These are phyloP conservation scores for Euryodendron excelsum DNA, from an alignment of 148 eudicot genomes.

Conservation along the genomic window DNA sequence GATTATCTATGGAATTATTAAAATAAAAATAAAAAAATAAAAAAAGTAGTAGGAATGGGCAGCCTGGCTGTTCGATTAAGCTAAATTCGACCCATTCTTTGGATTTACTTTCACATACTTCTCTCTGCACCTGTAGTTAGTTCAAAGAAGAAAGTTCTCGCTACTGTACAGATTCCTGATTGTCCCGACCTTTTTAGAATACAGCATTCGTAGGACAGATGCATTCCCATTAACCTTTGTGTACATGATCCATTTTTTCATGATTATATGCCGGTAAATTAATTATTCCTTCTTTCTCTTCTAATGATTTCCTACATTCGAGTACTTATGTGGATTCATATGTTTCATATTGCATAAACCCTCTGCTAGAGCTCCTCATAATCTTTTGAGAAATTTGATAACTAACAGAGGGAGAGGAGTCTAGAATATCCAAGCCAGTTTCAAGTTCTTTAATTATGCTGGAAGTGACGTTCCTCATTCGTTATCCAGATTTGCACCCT, in stretches of 20 bases:
- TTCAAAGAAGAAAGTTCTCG: not conserved
- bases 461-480: not conserved
- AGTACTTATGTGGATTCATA: no score
- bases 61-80: not conserved
- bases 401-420: not conserved
- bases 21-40: no score
- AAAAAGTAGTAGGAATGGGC: not conserved
- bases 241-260: not conserved
- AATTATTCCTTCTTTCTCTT: not conserved
- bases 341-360: no score
- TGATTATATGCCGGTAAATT: not conserved
- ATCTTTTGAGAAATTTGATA: not conserved
- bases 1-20: constrained; percentile 14
- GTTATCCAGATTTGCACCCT: not conserved
- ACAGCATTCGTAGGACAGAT: not conserved
- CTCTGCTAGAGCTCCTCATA: no score
- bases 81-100: not conserved
- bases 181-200: not conserved
- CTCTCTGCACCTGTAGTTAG: no score
- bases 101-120: no score
- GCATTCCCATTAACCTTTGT: not conserved
- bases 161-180: not conserved
- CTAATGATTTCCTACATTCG: no score
- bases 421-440: no score
- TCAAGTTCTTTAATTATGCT: no score